phyloP scores from a whole-genome alignment of 148 eudicot genomes.

The Dianthus caryophyllus region DNA sequence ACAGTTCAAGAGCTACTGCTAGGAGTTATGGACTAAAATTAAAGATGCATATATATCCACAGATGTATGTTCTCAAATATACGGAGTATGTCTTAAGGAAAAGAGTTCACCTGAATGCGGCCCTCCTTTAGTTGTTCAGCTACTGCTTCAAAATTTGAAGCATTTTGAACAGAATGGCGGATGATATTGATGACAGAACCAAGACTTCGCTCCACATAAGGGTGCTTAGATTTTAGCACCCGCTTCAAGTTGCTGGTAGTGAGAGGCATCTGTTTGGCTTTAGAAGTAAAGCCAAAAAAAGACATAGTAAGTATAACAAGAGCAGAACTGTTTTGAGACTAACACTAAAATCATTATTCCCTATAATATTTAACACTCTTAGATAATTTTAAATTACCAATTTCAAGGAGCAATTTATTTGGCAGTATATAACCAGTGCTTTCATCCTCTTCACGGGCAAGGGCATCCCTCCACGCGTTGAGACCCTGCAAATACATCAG shows the following conservation, averaged over 20 bases:
- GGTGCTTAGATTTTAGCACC: conserved; percentile 64
- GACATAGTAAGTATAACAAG: conserved; percentile 15
- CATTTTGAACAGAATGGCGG: conserved; percentile 65
- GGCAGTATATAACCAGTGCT: conserved; percentile 97
- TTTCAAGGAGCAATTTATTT: conserved; percentile 77
- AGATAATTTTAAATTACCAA: conserved; percentile 43
- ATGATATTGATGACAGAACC: conserved; percentile 70
- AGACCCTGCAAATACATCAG: conserved; percentile 55
- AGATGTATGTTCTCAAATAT: neutral
- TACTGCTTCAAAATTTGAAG: conserved; percentile 69
- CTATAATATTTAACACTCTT: neutral
- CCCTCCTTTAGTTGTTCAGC: conserved; percentile 58
- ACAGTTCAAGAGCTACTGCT: neutral
- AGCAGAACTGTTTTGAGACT: neutral
- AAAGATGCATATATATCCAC: neutral
- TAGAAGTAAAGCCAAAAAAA: conserved; percentile 18
- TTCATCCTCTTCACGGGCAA: conserved; percentile 97
- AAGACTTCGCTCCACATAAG: conserved; percentile 82
- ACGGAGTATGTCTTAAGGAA: conserved; percentile 5
- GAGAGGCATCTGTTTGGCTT: conserved; percentile 98
- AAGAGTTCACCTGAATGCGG: conserved; percentile 39
- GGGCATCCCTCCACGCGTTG: conserved; percentile 83
- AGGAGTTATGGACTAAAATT: neutral
- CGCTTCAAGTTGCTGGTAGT: conserved; percentile 60
- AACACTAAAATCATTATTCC: neutral